A percentile compares a stretch with the other conserved stretches of the same genome.
phyloP scores from a whole-genome alignment of 176 grass and related monocot genomes.

The Leersia perrieri region DNA sequence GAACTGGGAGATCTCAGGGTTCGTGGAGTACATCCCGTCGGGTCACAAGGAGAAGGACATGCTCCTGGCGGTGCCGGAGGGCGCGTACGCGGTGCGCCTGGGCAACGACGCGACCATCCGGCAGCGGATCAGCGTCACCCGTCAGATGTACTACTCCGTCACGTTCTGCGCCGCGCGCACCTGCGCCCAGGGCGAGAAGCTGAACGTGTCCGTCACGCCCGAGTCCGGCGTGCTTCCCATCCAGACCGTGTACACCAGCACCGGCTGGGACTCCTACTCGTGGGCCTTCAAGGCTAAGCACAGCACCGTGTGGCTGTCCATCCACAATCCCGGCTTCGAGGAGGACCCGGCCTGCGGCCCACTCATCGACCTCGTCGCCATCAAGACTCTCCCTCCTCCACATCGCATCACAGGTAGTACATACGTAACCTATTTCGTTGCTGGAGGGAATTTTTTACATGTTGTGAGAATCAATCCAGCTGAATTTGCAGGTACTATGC shows the following conservation, averaged over 20 bases:
- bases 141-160: slow-evolving; percentile 40
- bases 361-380: slow-evolving; percentile 46
- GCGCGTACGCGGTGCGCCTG: slow-evolving; percentile 43
- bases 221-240: slow-evolving; percentile 48
- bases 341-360: slow-evolving; percentile 59
- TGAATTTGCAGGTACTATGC: slow-evolving; percentile 14
- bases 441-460: neutral
- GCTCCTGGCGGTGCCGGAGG: slow-evolving; percentile 44
- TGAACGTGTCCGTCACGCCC: slow-evolving; percentile 47
- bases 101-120: slow-evolving; percentile 61
- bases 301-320: slow-evolving; percentile 19
- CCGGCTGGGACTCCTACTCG: slow-evolving; percentile 57
- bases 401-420: neutral
- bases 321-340: slow-evolving; percentile 57
- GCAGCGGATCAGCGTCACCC: slow-evolving; percentile 36
- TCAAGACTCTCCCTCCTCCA: slow-evolving; percentile 29
- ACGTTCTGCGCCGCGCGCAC: slow-evolving; percentile 57
- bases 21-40: slow-evolving; percentile 57
- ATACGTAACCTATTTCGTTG: neutral
- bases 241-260: slow-evolving; percentile 54
- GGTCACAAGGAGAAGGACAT: slow-evolving; percentile 48
- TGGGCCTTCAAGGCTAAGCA: slow-evolving; percentile 42
- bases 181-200: slow-evolving; percentile 53
- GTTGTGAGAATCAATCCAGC: neutral
- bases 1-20: slow-evolving; percentile 44